phyloP scores from a whole-genome alignment of 257 asterid species.

The Gentiana dahurica region DNA sequence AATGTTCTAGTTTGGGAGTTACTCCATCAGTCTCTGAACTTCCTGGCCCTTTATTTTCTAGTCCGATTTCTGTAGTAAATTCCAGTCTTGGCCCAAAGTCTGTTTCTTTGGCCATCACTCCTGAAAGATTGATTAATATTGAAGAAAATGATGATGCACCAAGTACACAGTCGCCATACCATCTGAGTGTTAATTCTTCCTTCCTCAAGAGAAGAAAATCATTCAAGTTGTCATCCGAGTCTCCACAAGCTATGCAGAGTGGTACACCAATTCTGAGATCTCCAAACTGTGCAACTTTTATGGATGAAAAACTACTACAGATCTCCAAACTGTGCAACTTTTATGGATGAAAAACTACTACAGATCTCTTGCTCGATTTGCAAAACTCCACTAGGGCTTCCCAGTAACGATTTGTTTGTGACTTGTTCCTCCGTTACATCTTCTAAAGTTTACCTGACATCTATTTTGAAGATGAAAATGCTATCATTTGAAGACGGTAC shows the following conservation, averaged over 20 bases:
- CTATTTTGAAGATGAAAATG: slow-evolving; percentile 32
- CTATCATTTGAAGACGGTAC: slow-evolving; percentile 21
- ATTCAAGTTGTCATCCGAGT: slow-evolving; percentile 27
- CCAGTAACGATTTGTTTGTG: slow-evolving; percentile 40
- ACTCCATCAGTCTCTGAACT: slow-evolving; percentile 16
- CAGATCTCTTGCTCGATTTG: slow-evolving; percentile 58
- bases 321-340: slow-evolving; percentile 23
- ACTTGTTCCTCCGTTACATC: slow-evolving; percentile 38
- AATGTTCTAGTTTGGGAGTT: slow-evolving; percentile 26
- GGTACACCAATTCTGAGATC: slow-evolving; percentile 21
- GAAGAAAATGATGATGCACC: slow-evolving; percentile 19
- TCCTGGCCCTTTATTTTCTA: slow-evolving; percentile 27
- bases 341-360: slow-evolving; percentile 29
- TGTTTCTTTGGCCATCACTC: slow-evolving; percentile 31
- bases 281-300: slow-evolving; percentile 20
- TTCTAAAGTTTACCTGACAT: slow-evolving; percentile 58
- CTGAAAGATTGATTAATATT: slow-evolving; percentile 33
- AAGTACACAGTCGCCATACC: slow-evolving; percentile 45
- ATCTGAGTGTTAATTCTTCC: slow-evolving; percentile 59
- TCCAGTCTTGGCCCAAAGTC: slow-evolving; percentile 25
- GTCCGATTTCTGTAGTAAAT: slow-evolving; percentile 22
- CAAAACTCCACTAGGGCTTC: slow-evolving; percentile 58
- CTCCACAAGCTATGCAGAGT: slow-evolving; percentile 24
- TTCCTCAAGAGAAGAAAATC: slow-evolving; percentile 55
- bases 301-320: neutral